phyloP scores from a whole-genome alignment of 176 grass and related monocot genomes.

The maize (Zea mays) region DNA sequence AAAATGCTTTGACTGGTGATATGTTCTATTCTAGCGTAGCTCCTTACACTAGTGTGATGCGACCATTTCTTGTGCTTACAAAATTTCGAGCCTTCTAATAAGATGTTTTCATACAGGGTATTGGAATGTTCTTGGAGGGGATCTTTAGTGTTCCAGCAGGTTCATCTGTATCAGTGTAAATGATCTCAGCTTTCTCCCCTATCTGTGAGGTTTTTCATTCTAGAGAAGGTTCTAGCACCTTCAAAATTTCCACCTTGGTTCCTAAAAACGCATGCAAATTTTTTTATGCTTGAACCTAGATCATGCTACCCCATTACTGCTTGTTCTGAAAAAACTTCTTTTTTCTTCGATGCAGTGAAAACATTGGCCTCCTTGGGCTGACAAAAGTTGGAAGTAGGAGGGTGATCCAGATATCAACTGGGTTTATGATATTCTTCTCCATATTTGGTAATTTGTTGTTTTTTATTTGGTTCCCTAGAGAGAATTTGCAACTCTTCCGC shows the following conservation, averaged over 20 bases:
- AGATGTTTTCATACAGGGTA: conserved; percentile 55
- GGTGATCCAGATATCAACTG: conserved; percentile 89
- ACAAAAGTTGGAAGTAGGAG: conserved; percentile 93
- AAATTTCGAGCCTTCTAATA: neutral
- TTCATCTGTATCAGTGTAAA: conserved; percentile 91
- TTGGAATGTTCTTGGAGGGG: conserved; percentile 90
- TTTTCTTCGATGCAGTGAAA: conserved; percentile 64
- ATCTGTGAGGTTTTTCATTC: neutral
- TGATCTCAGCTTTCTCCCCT: conserved; percentile 12
- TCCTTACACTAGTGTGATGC: conserved; percentile 1
- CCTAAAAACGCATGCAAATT: too few relatives aligned
- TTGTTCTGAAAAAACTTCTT: conserved; percentile 17
- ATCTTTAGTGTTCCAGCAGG: conserved; percentile 76
- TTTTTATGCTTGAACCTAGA: too few relatives aligned
- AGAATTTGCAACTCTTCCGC: conserved; percentile 1
- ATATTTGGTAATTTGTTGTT: conserved; percentile 72
- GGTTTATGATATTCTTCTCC: conserved; percentile 98
- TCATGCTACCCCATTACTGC: neutral
- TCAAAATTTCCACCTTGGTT: neutral
- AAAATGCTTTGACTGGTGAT: conserved; percentile 11
- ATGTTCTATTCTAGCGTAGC: conserved; percentile 9
- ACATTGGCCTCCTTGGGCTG: conserved; percentile 85
- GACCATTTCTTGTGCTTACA: neutral
- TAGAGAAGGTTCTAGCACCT: conserved; percentile 2
- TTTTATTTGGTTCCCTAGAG: conserved; percentile 22